A percentile compares a stretch with the other conserved stretches of the same genome.
Evolutionary conservation across 208 protist species (phyloP).

Genomic region (Entamoeba histolytica): DNA sequence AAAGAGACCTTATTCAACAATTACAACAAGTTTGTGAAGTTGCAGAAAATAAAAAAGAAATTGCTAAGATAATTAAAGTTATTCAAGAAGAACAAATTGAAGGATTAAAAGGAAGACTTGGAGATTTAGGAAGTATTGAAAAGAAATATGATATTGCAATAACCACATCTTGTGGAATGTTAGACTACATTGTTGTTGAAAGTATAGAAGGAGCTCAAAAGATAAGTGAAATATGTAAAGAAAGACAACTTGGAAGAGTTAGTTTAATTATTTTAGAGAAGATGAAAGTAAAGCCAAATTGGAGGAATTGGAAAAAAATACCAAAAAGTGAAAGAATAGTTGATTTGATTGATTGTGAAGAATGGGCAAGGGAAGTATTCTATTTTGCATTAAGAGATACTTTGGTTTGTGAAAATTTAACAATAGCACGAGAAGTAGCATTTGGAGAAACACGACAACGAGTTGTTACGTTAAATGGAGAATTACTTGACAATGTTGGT

Average conservation of each 20-base stretch:
- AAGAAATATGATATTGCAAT: conserved; percentile 3
- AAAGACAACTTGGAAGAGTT: background rate
- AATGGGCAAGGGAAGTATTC: background rate
- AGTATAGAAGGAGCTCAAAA: background rate
- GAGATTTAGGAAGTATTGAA: conserved; percentile 10
- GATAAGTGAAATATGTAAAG: background rate
- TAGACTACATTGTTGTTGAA: conserved; percentile 21
- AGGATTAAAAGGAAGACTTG: conserved; percentile 15
- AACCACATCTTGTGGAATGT: background rate
- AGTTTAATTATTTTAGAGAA: conserved; percentile 8
- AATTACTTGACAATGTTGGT: conserved; percentile 6
- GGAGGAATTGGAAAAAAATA: background rate
- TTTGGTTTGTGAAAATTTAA: background rate
- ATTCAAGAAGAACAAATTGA: background rate
- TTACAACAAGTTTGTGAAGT: background rate
- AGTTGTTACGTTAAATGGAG: conserved; percentile 6
- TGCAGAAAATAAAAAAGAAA: background rate
- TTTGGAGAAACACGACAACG: background rate
- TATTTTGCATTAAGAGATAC: conserved; percentile 7
- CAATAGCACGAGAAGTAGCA: background rate
- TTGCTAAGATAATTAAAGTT: background rate
- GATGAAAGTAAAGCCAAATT: background rate
- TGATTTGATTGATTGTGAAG: conserved; percentile 7
- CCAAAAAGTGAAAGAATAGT: background rate
- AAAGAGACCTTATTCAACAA: background rate